Percentiles rank a stretch among this genome's conserved stretches.
Conservation (phyloP, 805 yeast genomes). For the Starmera quercuum region DNA sequence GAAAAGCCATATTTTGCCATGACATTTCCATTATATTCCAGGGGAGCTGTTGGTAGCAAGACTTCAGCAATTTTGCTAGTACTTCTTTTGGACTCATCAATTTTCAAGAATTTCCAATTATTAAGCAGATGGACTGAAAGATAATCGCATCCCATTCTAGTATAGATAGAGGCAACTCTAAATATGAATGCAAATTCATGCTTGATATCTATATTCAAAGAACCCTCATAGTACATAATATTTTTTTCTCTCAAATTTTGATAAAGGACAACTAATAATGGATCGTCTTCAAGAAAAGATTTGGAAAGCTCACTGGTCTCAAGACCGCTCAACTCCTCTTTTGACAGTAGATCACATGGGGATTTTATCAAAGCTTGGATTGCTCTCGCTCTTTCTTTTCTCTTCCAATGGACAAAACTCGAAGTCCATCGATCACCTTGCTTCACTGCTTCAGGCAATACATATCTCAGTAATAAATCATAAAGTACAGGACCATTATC, state of each 20-base stretch:
- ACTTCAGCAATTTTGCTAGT: neutral
- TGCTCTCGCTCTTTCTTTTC: constrained; percentile 40
- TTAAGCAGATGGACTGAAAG: constrained; percentile 54
- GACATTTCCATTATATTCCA: constrained; percentile 4
- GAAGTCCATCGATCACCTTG: constrained; percentile 75
- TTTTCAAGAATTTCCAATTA: constrained; percentile 56
- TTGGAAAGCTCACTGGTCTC: constrained; percentile 21
- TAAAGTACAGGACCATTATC: constrained; percentile 49
- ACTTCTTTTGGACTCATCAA: constrained; percentile 5
- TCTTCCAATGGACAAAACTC: constrained; percentile 74
- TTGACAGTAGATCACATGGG: constrained; percentile 32
- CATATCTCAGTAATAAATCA: constrained; percentile 37
- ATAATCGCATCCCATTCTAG: constrained; percentile 88
- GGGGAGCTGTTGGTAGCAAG: neutral
- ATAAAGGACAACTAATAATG: constrained; percentile 66
- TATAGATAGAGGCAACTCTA: constrained; percentile 59
- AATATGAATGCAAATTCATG: constrained; percentile 55
- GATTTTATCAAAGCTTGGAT: constrained; percentile 59
- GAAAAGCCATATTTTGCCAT: constrained; percentile 19
- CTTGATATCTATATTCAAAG: constrained; percentile 30
- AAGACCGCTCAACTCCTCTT: constrained; percentile 20
- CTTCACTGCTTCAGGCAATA: constrained; percentile 50
- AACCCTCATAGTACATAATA: constrained; percentile 40
- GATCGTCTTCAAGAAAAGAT: constrained; percentile 65
- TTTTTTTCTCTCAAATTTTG: constrained; percentile 48